Base-by-base conservation (phyloP, 2,329 filamentous ascomycete genomes). In the Neocatenulostroma microsporum region DNA sequence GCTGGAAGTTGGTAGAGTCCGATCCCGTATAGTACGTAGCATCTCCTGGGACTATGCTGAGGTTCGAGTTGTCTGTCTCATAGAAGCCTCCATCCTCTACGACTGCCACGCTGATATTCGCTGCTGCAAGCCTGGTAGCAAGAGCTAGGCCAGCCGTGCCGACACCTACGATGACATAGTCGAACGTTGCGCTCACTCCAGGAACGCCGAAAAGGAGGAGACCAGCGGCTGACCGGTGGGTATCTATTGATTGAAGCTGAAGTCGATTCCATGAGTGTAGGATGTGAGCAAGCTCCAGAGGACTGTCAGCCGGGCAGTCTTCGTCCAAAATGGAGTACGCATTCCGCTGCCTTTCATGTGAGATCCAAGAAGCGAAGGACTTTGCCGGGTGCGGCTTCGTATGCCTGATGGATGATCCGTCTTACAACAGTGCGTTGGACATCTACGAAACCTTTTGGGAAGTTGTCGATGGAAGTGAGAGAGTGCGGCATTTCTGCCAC, bases 71-170 rank as follows among this genome's bases (percentile, higher is more conserved):
- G 3, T 50, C 46, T 20, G 25, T 36, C 25, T 57, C 46, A 19
- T 56, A 56, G 36, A 53, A 53, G 2, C 40, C 34, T 10, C 56
- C 56, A 13, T 43, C 43, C 15, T 48, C 45, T 21, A 48, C 37
- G 12, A 48, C 43, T 10, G 46, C 46, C 5, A 48, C 43, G 18
- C 32, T 35, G 19, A 30, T 19, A 3, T 36, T 26, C 15, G 7
- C 37, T 19, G 48, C 41, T 11, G 48, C 40, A 12, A 54, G 34
- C 12, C 51, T 39, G 9, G 30, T 35, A 9, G 52, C 48, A 11
- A 55, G 27, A 3, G 48, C 46, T 12, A 53, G 34, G 1, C 51
- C 51, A 8, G 46, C 47, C 3, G 46, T 49, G 13, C 51, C 50
- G 17, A 17, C 30, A 32, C 30, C 30, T 7, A 21, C 30, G 11